A percentile compares a stretch with the other conserved stretches of the same genome.
These are phyloP conservation scores for Angomonas deanei DNA, from an alignment of 208 protist species.

Conservation along the genomic window DNA sequence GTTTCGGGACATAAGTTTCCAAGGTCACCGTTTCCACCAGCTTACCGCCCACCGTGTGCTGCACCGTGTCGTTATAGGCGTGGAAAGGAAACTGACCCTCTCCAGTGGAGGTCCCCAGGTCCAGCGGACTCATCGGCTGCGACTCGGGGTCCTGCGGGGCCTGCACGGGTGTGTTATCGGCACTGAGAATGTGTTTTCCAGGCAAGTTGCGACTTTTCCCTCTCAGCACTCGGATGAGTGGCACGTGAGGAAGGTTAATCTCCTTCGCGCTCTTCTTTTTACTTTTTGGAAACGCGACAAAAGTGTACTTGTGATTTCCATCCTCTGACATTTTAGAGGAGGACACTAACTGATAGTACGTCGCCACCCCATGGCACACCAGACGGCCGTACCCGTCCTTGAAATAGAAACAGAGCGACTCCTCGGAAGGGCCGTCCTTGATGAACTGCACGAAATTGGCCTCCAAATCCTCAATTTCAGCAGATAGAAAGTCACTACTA, in stretches of 20 bases:
- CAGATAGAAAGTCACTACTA: constrained; percentile 70
- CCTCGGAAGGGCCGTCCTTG: constrained; percentile 24
- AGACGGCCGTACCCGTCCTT: constrained; percentile 83
- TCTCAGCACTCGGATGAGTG: constrained; percentile 54
- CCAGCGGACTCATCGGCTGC: constrained; percentile 41
- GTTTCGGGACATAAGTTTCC: constrained; percentile 32
- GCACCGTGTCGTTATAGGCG: constrained; percentile 26
- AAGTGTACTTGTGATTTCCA: constrained; percentile 60
- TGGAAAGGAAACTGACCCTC: background rate
- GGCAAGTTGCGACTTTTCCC: constrained; percentile 44
- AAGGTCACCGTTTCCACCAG: constrained; percentile 12
- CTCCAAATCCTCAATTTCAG: constrained; percentile 79
- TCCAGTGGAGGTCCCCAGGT: constrained; percentile 14
- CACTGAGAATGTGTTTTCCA: constrained; percentile 30
- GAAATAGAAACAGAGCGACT: constrained; percentile 65
- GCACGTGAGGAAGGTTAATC: constrained; percentile 40
- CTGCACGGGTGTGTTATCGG: constrained; percentile 35
- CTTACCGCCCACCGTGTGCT: constrained; percentile 21
- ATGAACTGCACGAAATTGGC: constrained; percentile 55
- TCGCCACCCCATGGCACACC: constrained; percentile 79
- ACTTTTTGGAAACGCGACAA: constrained; percentile 53
- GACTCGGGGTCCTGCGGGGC: constrained; percentile 13
- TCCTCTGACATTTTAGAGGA: constrained; percentile 40
- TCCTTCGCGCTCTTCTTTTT: constrained; percentile 24
- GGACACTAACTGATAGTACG: constrained; percentile 75